A percentile compares a stretch with the other conserved stretches of the same genome.
phyloP scores from a whole-genome alignment of 2,329 filamentous ascomycete genomes.

The Drechslerella coelobrocha region DNA sequence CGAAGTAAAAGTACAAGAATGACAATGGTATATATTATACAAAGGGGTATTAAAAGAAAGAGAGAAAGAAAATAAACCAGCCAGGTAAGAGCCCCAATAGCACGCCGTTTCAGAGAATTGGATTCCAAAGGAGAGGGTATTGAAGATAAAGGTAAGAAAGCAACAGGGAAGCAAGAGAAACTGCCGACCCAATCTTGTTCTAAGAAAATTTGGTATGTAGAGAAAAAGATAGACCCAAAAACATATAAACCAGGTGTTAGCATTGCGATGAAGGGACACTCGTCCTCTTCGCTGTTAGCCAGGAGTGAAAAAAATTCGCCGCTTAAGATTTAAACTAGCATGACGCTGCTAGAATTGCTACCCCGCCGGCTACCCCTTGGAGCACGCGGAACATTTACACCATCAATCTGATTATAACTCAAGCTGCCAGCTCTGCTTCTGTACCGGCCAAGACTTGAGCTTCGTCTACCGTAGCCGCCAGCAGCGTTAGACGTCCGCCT shows the following conservation, averaged over 20 bases:
- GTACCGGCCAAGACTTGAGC: conserved; percentile 44
- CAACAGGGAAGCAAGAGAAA: no score
- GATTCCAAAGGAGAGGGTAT: no score
- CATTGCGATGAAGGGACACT: no score
- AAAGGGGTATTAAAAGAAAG: conserved; percentile 3
- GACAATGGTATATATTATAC: conserved; percentile 1
- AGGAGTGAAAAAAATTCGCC: no score
- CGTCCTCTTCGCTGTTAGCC: no score
- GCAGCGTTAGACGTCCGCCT: conserved; percentile 29
- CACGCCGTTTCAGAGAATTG: background rate
- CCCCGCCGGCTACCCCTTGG: conserved; percentile 38
- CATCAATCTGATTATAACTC: conserved; percentile 44
- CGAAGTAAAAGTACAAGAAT: background rate
- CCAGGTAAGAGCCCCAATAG: background rate
- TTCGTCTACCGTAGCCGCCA: conserved; percentile 27
- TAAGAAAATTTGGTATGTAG: no score
- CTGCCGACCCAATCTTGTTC: no score
- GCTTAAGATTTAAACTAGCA: conserved; percentile 42
- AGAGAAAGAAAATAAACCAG: background rate
- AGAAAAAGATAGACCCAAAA: no score
- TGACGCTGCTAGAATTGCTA: conserved; percentile 43
- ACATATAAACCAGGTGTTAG: no score
- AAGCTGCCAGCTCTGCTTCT: conserved; percentile 36
- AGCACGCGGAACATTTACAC: conserved; percentile 20
- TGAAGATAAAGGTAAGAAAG: no score